phyloP scores from a whole-genome alignment of 495 filamentous ascomycete species.

The Aspergillus indologenus region DNA sequence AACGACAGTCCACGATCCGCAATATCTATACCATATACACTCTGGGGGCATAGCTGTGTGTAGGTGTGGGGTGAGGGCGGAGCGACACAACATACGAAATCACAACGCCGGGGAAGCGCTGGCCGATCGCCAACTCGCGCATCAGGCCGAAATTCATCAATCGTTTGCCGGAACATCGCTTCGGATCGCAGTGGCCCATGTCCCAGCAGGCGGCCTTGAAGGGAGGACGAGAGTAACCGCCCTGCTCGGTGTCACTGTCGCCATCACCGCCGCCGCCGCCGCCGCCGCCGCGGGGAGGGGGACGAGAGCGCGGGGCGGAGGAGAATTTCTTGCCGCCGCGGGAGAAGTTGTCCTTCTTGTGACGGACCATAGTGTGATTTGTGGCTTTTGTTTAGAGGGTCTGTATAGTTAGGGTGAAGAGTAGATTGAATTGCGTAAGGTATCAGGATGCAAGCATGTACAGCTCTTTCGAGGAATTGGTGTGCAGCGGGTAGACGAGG shows the following conservation, averaged over 20 bases:
- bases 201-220: slow-evolving; percentile 98
- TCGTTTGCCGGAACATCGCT: slow-evolving; percentile 92
- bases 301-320: slow-evolving; percentile 48
- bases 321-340: slow-evolving; percentile 64
- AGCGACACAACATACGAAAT: slow-evolving; percentile 68
- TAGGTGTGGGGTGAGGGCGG: too few relatives aligned
- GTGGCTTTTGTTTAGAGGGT: neutral
- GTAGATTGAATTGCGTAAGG: too few relatives aligned
- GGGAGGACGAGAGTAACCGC: slow-evolving; percentile 47
- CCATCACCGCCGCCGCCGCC: slow-evolving; percentile 32
- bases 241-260: slow-evolving; percentile 16
- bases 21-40: too few relatives aligned
- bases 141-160: slow-evolving; percentile 89
- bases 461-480: neutral
- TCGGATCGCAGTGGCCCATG: slow-evolving; percentile 93
- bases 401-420: too few relatives aligned
- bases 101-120: slow-evolving; percentile 85
- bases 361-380: slow-evolving; percentile 62
- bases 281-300: slow-evolving; percentile 44
- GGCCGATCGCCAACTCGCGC: slow-evolving; percentile 87
- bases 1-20: too few relatives aligned
- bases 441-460: too few relatives aligned
- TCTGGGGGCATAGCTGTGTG: too few relatives aligned
- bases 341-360: slow-evolving; percentile 87
- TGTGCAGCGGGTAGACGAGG: neutral